Evolutionary conservation across 2,329 filamentous ascomycete species (phyloP).

Genomic region (Paracorniculantispora psalliotae): DNA sequence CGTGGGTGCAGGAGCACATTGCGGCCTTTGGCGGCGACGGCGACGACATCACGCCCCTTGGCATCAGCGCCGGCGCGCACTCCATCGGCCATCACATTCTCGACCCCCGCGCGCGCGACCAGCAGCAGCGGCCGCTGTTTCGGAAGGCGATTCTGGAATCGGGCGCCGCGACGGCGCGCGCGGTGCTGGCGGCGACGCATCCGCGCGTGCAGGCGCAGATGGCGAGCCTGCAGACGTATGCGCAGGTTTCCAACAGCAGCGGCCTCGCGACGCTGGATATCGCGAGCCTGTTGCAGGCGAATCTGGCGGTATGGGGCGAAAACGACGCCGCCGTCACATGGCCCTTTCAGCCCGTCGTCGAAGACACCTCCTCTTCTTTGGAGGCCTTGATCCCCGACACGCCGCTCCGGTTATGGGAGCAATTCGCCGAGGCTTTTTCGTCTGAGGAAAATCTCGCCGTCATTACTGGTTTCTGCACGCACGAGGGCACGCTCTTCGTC

Average conservation of each 20-base stretch:
- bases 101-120: constrained; percentile 22
- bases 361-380: constrained; percentile 40
- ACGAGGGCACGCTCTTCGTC: constrained; percentile 64
- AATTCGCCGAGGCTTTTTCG: constrained; percentile 40
- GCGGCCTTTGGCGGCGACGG: constrained; percentile 55
- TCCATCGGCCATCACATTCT: constrained; percentile 67
- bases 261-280: constrained; percentile 44
- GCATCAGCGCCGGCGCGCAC: constrained; percentile 58
- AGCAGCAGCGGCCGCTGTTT: constrained; percentile 40
- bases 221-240: constrained; percentile 18
- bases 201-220: constrained; percentile 53
- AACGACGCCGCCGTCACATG: constrained; percentile 45
- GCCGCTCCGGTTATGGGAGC: constrained; percentile 56
- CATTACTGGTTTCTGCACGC: constrained; percentile 65
- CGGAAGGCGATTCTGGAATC: constrained; percentile 53
- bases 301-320: constrained; percentile 37
- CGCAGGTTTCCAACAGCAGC: background rate
- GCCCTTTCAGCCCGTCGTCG: constrained; percentile 65
- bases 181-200: constrained; percentile 49
- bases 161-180: constrained; percentile 50
- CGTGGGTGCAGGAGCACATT: constrained; percentile 59
- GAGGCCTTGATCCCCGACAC: constrained; percentile 49
- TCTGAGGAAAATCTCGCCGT: constrained; percentile 39
- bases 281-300: constrained; percentile 43
- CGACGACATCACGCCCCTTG: constrained; percentile 55